Base-by-base conservation (phyloP, 192 early-diverging fungal species). In the Pilaira anomala region DNA sequence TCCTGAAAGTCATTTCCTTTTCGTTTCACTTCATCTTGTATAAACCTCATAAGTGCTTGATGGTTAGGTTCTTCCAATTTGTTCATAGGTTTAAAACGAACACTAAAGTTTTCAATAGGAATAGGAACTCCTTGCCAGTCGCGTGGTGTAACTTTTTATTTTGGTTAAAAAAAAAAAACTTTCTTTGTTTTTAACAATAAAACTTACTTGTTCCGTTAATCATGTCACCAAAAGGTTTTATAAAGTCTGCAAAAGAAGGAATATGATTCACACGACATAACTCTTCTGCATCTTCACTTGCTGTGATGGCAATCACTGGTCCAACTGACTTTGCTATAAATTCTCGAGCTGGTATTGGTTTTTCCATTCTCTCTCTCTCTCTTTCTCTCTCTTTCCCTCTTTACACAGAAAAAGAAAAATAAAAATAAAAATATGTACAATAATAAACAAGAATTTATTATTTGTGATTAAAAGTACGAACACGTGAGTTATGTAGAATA, bases 151-250 rank as follows among this genome's bases (percentile, higher is more conserved):
- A 86, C 84, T 66, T 54, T 7, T 7, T 45, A 13, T 3, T 18
- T 6, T 13, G 18, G 5, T 6, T 16, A 19, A 16, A 19, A 46
- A 2, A 46, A 4, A 46, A 4, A 46, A 42, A 53, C n/a, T n/a
- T n/a, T n/a, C n/a, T 6, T n/a, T 9, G n/a, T 19, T 4, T n/a
- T 14, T 16, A 21, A 16, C 3, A 51, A 16, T 13, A 42, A 41
- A 14, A 24, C 36, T 53, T 66, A 86, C 87, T 75, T 78, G 76
- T 79, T 16, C 85, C 85, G 48, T 85, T 81, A 33, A 90, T 83
- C 22, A 74, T 67, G 16, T 80, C 75, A 8, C 88, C 89, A 78
- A 93, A 93, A 24, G 91, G 91, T 40, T 76, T 67, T 41, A 93
- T 61, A 14, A 91, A 67, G 49, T 89, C 80, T 3, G 76, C 78